Percentiles rank a stretch among this genome's conserved stretches.
These are phyloP conservation scores for Aspergillus pseudoglaucus DNA, from an alignment of 2,329 filamentous ascomycete genomes.

Conservation along the genomic window DNA sequence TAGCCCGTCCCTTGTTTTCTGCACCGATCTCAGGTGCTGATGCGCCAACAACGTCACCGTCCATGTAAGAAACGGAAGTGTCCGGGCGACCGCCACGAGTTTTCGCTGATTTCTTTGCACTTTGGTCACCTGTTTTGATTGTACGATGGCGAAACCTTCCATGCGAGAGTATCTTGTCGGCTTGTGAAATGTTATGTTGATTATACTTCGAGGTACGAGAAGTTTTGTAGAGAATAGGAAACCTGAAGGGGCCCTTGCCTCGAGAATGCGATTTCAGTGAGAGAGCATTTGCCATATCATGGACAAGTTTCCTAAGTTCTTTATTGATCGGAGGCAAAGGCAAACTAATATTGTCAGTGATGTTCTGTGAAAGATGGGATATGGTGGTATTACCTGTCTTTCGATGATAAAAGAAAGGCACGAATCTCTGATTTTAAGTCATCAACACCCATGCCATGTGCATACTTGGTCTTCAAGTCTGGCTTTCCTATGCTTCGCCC, in stretches of 20 bases:
- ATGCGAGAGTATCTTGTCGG: constrained; percentile 36
- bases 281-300: constrained; percentile 69
- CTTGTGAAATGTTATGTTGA: constrained; percentile 46
- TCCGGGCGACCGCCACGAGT: constrained; percentile 31
- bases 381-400: constrained; percentile 52
- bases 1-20: constrained; percentile 74
- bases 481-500: constrained; percentile 50
- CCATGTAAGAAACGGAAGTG: constrained; percentile 56
- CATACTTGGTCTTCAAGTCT: constrained; percentile 65
- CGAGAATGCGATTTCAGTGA: constrained; percentile 77
- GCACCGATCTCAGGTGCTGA: constrained; percentile 74
- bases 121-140: constrained; percentile 18
- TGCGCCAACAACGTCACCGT: constrained; percentile 84
- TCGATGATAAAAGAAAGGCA: constrained; percentile 59
- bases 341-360: constrained; percentile 45
- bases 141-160: constrained; percentile 22
- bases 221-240: constrained; percentile 72
- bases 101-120: constrained; percentile 14
- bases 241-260: constrained; percentile 65
- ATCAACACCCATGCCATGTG: constrained; percentile 61
- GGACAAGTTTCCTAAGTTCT: constrained; percentile 66
- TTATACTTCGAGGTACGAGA: constrained; percentile 57
- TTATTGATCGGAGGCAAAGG: constrained; percentile 80
- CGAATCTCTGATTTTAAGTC: constrained; percentile 68
- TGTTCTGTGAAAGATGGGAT: not conserved